These are phyloP conservation scores for Pterocarpus santalinus DNA, from an alignment of 306 rosid genomes.

Conservation along the genomic window DNA sequence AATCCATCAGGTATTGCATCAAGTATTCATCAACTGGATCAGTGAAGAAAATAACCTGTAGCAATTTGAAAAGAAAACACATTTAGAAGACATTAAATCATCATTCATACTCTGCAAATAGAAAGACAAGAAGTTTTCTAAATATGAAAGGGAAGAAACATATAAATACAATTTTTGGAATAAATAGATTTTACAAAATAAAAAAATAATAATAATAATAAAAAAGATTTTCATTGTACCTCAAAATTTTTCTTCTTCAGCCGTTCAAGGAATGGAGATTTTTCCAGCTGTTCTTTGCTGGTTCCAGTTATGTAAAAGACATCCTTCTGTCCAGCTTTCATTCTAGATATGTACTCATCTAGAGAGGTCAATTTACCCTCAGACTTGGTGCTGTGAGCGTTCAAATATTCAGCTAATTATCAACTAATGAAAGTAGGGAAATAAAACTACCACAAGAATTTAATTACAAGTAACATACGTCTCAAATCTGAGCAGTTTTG, in stretches of 20 bases:
- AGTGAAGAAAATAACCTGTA: slow-evolving; percentile 90
- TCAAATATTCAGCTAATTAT: slow-evolving; percentile 29
- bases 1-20: slow-evolving; percentile 99
- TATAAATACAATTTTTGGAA: too few relatives aligned
- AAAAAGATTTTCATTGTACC: slow-evolving; percentile 48
- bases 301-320: slow-evolving; percentile 93
- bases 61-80: background rate
- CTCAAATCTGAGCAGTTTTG: slow-evolving; percentile 96
- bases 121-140: background rate
- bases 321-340: slow-evolving; percentile 97
- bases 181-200: too few relatives aligned
- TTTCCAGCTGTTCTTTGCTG: slow-evolving; percentile 96
- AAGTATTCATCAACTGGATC: slow-evolving; percentile 98
- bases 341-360: slow-evolving; percentile 95
- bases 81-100: slow-evolving; percentile 5
- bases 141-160: background rate
- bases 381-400: slow-evolving; percentile 83
- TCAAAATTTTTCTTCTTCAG: slow-evolving; percentile 93
- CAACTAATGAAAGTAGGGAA: slow-evolving; percentile 34
- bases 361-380: slow-evolving; percentile 94
- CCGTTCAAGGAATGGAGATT: slow-evolving; percentile 94
- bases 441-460: background rate
- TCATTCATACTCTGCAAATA: background rate
- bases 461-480: slow-evolving; percentile 53
- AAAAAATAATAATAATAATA: too few relatives aligned